phyloP scores from a whole-genome alignment of 2,329 filamentous ascomycete genomes.

The Pseudocercospora eumusae region DNA sequence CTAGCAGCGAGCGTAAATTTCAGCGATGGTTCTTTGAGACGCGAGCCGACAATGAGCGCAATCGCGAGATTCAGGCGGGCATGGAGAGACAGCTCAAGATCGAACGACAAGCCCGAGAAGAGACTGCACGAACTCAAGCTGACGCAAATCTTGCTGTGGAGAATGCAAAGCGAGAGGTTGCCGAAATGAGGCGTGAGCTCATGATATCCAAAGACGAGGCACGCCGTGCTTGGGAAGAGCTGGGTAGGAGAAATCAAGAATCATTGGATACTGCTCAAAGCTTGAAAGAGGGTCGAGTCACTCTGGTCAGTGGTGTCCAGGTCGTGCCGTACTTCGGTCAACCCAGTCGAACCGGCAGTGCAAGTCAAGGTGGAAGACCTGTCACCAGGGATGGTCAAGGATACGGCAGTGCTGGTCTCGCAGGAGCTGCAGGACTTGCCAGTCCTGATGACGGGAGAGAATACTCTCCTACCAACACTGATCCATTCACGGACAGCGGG shows the following conservation, averaged over 20 bases:
- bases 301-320: constrained; percentile 87
- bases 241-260: constrained; percentile 88
- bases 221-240: constrained; percentile 92
- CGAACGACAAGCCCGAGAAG: constrained; percentile 69
- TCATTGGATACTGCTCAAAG: constrained; percentile 83
- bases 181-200: constrained; percentile 88
- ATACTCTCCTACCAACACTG: constrained; percentile 59
- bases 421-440: constrained; percentile 32
- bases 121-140: constrained; percentile 54
- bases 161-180: constrained; percentile 51
- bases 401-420: constrained; percentile 32
- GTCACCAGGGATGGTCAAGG: constrained; percentile 41
- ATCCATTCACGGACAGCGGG: constrained; percentile 60
- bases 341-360: constrained; percentile 43
- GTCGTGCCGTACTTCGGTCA: constrained; percentile 67
- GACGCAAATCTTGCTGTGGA: constrained; percentile 34
- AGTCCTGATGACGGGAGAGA: constrained; percentile 45
- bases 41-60: constrained; percentile 79
- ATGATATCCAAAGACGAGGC: constrained; percentile 96
- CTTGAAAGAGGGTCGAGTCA: constrained; percentile 84
- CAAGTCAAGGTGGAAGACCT: constrained; percentile 42
- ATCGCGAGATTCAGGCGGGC: constrained; percentile 77
- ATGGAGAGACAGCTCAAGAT: constrained; percentile 73
- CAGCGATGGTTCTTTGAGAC: constrained; percentile 99
- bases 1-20: constrained; percentile 95